These are phyloP conservation scores for Collybia nuda DNA, from an alignment of 768 basidiomycete species.

Conservation along the genomic window DNA sequence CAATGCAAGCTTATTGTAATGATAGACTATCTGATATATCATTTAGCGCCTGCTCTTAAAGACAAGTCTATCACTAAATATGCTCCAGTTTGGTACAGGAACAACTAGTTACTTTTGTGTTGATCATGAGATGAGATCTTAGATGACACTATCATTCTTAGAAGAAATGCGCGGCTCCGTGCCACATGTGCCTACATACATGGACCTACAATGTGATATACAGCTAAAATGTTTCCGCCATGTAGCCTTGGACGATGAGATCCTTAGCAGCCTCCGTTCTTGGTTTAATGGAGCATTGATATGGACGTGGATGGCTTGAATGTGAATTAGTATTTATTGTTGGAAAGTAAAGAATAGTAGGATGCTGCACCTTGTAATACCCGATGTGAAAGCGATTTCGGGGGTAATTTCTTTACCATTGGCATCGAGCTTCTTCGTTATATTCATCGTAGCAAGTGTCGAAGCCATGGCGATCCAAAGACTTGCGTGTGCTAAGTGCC, in stretches of 20 bases:
- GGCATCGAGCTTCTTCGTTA: slow-evolving; percentile 36
- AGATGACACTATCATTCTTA: too few relatives aligned
- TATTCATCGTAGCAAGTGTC: slow-evolving; percentile 45
- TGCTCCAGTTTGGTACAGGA: too few relatives aligned
- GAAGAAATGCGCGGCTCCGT: too few relatives aligned
- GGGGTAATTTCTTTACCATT: slow-evolving; percentile 37
- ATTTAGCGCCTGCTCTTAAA: too few relatives aligned
- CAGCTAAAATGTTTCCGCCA: background rate
- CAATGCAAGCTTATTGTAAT: too few relatives aligned
- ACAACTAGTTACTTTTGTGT: too few relatives aligned
- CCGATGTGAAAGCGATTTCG: slow-evolving; percentile 35
- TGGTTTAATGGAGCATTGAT: background rate
- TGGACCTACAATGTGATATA: too few relatives aligned
- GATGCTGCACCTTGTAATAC: slow-evolving; percentile 21
- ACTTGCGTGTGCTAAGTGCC: slow-evolving; percentile 43
- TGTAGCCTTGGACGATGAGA: background rate
- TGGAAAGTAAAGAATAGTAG: background rate
- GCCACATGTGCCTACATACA: too few relatives aligned
- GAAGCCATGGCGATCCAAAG: slow-evolving; percentile 45
- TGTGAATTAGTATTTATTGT: background rate
- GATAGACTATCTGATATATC: too few relatives aligned
- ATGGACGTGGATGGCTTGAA: background rate
- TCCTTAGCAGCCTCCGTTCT: background rate
- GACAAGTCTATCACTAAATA: too few relatives aligned
- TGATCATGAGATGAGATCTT: too few relatives aligned